Evolutionary conservation across 495 filamentous ascomycete species (phyloP).

Genomic region (Xanthoparmelia taractica): DNA sequence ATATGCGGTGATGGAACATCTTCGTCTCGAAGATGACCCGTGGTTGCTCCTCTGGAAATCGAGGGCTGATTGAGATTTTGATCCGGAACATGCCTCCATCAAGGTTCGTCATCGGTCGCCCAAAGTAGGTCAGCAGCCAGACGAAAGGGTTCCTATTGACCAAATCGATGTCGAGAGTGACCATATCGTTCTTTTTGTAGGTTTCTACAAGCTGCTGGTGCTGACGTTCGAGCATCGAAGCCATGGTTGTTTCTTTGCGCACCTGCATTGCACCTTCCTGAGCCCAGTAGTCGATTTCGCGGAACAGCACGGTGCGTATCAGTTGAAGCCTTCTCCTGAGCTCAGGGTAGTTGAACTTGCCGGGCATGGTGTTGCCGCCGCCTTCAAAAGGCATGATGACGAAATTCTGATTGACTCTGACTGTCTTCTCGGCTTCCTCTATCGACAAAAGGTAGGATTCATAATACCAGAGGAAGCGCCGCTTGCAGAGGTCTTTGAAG

Average conservation of each 20-base stretch:
- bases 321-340: constrained; percentile 58
- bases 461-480: constrained; percentile 93
- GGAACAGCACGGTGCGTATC: constrained; percentile 60
- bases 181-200: constrained; percentile 58
- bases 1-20: constrained; percentile 85
- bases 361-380: constrained; percentile 72
- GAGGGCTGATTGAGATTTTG: constrained; percentile 72
- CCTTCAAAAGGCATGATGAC: constrained; percentile 79
- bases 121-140: constrained; percentile 71
- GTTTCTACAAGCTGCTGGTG: constrained; percentile 73
- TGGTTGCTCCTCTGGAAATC: constrained; percentile 87
- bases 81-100: constrained; percentile 88
- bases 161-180: constrained; percentile 66
- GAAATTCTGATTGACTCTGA: constrained; percentile 56
- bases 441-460: constrained; percentile 73
- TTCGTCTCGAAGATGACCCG: constrained; percentile 71
- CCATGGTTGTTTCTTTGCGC: constrained; percentile 61
- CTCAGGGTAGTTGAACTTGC: constrained; percentile 74
- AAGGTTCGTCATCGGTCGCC: constrained; percentile 84
- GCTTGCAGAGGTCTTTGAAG: constrained; percentile 85
- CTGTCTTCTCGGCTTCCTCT: constrained; percentile 45
- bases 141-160: constrained; percentile 51
- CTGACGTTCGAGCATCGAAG: constrained; percentile 73
- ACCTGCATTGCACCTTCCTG: constrained; percentile 55
- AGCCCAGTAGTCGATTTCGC: constrained; percentile 67